Percentiles rank a stretch among this genome's conserved stretches.
These are phyloP conservation scores for Phytopythium helicoides DNA, from an alignment of 352 stramenopile genomes.

Conservation along the genomic window DNA sequence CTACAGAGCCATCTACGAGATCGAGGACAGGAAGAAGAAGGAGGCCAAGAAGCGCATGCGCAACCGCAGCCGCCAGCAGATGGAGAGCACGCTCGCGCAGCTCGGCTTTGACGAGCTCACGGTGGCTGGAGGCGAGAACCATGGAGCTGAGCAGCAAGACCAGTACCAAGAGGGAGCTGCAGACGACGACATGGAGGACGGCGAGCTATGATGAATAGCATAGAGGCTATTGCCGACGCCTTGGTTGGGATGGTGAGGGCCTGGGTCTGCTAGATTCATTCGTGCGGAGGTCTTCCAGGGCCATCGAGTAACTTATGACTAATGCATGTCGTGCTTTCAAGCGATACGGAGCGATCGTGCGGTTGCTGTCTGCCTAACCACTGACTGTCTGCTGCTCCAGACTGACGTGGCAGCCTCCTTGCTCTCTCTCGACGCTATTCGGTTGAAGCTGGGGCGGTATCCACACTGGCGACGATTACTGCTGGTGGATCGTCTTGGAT, in stretches of 20 bases:
- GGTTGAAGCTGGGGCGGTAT: too few relatives aligned
- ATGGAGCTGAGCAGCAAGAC: neutral
- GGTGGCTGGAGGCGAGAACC: slow-evolving; percentile 17
- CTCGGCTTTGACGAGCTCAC: slow-evolving; percentile 54
- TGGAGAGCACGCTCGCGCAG: slow-evolving; percentile 59
- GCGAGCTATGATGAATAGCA: slow-evolving; percentile 15
- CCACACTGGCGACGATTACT: too few relatives aligned
- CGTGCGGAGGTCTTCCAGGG: too few relatives aligned
- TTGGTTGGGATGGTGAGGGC: neutral
- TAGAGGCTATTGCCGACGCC: neutral
- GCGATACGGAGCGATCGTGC: neutral
- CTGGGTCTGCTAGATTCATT: too few relatives aligned
- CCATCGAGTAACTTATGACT: too few relatives aligned
- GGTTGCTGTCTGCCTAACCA: too few relatives aligned
- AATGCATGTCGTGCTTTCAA: too few relatives aligned
- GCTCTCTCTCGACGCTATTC: too few relatives aligned
- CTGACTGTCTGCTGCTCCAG: too few relatives aligned
- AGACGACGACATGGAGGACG: slow-evolving; percentile 23
- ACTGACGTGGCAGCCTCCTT: too few relatives aligned
- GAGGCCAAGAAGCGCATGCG: slow-evolving; percentile 57
- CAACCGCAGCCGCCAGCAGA: slow-evolving; percentile 44
- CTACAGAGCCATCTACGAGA: slow-evolving; percentile 75
- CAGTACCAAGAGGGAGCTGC: neutral
- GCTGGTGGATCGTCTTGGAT: slow-evolving; percentile 5
- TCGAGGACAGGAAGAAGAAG: slow-evolving; percentile 76